phyloP scores from a whole-genome alignment of 2,329 filamentous ascomycete genomes.

The Epichloe amarillans region DNA sequence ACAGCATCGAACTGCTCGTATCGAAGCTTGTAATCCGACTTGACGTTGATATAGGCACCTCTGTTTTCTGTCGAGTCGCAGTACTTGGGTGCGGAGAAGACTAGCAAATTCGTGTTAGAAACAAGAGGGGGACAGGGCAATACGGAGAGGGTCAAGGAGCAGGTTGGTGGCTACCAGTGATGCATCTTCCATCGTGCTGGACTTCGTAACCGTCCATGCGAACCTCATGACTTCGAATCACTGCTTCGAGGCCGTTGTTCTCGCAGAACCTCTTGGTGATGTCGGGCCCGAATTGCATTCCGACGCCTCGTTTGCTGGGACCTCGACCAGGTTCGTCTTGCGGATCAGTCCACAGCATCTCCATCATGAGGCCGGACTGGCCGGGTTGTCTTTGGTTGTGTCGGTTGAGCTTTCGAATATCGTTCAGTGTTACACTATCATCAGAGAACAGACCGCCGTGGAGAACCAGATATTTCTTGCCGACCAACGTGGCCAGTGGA shows the following conservation, averaged over 20 bases:
- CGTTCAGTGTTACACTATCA: constrained; percentile 80
- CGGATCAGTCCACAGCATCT: constrained; percentile 99
- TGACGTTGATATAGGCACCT: constrained; percentile 96
- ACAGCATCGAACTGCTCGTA: constrained; percentile 95
- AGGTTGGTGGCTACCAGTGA: constrained; percentile 52
- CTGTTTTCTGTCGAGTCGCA: constrained; percentile 98
- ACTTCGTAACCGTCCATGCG: constrained; percentile 99
- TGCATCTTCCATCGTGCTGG: constrained; percentile 89
- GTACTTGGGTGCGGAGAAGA: constrained; percentile 95
- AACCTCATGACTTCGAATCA: constrained; percentile 95
- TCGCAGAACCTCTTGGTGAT: constrained; percentile 95
- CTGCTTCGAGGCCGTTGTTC: constrained; percentile 82
- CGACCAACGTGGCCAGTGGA: constrained; percentile 82
- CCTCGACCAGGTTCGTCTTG: constrained; percentile 75
- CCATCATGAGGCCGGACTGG: constrained; percentile 96
- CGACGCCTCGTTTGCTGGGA: constrained; percentile 92
- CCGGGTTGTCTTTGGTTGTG: constrained; percentile 88
- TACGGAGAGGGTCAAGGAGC: neutral
- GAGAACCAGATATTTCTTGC: constrained; percentile 79
- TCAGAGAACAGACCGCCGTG: constrained; percentile 95
- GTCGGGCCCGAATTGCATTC: constrained; percentile 92
- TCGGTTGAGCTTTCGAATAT: constrained; percentile 84
- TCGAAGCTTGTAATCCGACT: constrained; percentile 77
- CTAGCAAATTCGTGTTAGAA: constrained; percentile 24
- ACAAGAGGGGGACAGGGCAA: constrained; percentile 12